phyloP scores from a whole-genome alignment of 2,329 filamentous ascomycete genomes.

The Xylariaceae sp. region DNA sequence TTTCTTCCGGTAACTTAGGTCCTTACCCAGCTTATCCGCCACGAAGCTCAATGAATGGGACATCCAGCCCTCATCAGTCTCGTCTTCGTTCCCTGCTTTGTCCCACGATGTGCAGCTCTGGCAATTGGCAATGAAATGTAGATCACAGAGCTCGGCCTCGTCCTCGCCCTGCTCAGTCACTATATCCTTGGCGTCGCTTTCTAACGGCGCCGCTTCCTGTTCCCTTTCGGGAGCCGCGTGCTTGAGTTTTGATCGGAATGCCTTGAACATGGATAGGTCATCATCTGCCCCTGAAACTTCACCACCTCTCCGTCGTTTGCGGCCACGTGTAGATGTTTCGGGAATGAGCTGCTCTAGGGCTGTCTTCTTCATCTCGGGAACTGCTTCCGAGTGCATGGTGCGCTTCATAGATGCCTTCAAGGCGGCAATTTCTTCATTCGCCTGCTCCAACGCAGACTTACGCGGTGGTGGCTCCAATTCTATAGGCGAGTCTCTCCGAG shows the following conservation, averaged over 20 bases:
- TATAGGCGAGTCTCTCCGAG: slow-evolving; percentile 32
- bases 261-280: slow-evolving; percentile 69
- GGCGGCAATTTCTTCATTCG: slow-evolving; percentile 76
- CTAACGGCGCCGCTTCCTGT: slow-evolving; percentile 12
- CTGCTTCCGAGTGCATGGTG: slow-evolving; percentile 47
- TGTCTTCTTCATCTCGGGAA: slow-evolving; percentile 59
- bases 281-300: slow-evolving; percentile 48
- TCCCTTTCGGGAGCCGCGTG: slow-evolving; percentile 38
- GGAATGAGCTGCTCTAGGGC: slow-evolving; percentile 72
- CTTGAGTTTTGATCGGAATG: slow-evolving; percentile 76
- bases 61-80: slow-evolving; percentile 71
- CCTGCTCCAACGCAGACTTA: slow-evolving; percentile 59
- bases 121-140: slow-evolving; percentile 95
- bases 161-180: slow-evolving; percentile 47
- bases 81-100: slow-evolving; percentile 48
- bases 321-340: slow-evolving; percentile 62
- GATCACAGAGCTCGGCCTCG: slow-evolving; percentile 76
- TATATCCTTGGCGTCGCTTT: slow-evolving; percentile 25
- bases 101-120: slow-evolving; percentile 90
- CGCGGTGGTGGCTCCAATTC: slow-evolving; percentile 31
- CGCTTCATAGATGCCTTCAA: slow-evolving; percentile 79
- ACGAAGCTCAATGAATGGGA: slow-evolving; percentile 79
- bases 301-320: slow-evolving; percentile 63
- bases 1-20: slow-evolving; percentile 84
- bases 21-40: slow-evolving; percentile 86